Conservation (phyloP, 768 basidiomycete species). For the Suillus paluster region DNA sequence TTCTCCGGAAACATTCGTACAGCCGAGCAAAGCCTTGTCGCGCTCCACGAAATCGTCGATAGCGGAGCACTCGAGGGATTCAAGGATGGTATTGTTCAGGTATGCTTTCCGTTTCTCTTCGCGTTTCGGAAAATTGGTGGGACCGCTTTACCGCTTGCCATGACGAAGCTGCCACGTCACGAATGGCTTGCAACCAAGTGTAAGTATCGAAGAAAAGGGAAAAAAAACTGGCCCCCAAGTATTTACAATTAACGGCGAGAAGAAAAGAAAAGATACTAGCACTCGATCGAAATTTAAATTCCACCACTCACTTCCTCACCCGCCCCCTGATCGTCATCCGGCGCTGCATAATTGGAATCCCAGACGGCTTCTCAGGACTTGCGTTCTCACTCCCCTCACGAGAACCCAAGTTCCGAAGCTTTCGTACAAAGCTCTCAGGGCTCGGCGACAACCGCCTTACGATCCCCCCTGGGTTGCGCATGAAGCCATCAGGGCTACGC, state of each 20-base stretch:
- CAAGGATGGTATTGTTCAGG: too few species aligned
- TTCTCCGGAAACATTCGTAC: too few species aligned
- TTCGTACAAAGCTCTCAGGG: slow-evolving; percentile 28
- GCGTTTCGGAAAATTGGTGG: too few species aligned
- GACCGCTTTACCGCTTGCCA: too few species aligned
- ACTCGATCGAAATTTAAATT: background rate
- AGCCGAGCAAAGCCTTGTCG: too few species aligned
- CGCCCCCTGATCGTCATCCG: slow-evolving; percentile 31
- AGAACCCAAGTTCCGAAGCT: slow-evolving; percentile 27
- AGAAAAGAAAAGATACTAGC: background rate
- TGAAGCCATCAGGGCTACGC: slow-evolving; percentile 25
- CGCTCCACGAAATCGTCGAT: too few species aligned
- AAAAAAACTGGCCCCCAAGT: background rate
- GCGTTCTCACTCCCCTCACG: slow-evolving; percentile 18
- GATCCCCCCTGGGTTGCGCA: slow-evolving; percentile 12
- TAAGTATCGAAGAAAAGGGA: background rate
- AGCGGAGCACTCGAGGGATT: too few species aligned
- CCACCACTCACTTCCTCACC: slow-evolving; percentile 16
- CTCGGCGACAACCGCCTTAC: slow-evolving; percentile 9
- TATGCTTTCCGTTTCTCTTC: too few species aligned
- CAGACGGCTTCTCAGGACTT: slow-evolving; percentile 31
- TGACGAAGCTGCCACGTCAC: too few species aligned
- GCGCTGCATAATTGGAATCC: slow-evolving; percentile 32
- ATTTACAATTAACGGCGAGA: background rate
- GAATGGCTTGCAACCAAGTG: background rate